A percentile compares a stretch with the other conserved stretches of the same genome.
phyloP scores from a whole-genome alignment of 2,329 filamentous ascomycete genomes.

The Fusarium transvaalense region DNA sequence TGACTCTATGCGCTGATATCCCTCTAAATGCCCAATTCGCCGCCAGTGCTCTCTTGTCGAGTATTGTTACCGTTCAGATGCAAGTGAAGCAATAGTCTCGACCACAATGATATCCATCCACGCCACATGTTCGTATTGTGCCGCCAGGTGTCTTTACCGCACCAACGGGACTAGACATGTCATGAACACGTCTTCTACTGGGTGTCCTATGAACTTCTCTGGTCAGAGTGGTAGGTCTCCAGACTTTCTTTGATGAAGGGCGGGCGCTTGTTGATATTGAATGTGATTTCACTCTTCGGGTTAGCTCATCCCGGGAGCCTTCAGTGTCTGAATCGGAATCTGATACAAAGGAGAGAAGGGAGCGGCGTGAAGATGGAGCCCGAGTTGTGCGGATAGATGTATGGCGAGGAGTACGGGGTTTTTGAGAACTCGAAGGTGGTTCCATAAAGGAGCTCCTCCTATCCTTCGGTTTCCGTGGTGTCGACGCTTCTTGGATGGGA shows the following conservation, averaged over 20 bases:
- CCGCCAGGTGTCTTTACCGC: conserved; percentile 63
- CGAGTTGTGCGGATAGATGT: conserved; percentile 45
- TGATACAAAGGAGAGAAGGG: conserved; percentile 60
- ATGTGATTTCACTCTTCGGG: conserved; percentile 32
- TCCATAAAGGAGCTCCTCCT: not conserved
- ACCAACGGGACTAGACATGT: conserved; percentile 40
- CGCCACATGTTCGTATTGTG: conserved; percentile 64
- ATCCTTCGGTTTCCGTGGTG: conserved; percentile 19
- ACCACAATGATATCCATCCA: conserved; percentile 67
- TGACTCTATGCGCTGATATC: not conserved
- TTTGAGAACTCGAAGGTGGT: conserved; percentile 39
- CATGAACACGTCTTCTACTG: conserved; percentile 38
- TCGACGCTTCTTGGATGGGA: not conserved
- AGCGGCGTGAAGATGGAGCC: conserved; percentile 51
- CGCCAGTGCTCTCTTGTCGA: not conserved
- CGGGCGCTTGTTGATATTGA: conserved; percentile 30
- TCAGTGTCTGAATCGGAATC: conserved; percentile 58
- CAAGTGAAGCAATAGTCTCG: conserved; percentile 72
- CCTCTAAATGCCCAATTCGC: not conserved
- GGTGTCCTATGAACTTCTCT: conserved; percentile 49
- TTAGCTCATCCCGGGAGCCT: conserved; percentile 54
- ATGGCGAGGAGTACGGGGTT: conserved; percentile 48
- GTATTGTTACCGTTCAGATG: conserved; percentile 47
- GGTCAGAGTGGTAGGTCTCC: conserved; percentile 49
- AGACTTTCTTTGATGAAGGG: conserved; percentile 43